phyloP scores from a whole-genome alignment of 345 rosid species.

The Crucihimalaya himalaica region DNA sequence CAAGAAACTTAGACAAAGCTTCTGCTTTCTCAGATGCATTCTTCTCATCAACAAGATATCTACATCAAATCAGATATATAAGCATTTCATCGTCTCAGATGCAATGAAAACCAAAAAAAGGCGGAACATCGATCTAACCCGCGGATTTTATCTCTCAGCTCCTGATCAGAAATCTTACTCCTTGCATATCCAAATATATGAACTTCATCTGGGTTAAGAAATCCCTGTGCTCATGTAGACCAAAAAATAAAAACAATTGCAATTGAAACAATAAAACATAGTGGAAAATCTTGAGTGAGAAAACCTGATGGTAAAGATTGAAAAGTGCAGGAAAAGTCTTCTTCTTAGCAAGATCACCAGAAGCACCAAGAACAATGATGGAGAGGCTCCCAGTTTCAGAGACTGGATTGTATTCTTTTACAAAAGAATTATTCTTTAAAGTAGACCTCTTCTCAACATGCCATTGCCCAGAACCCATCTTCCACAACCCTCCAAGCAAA shows the following conservation, averaged over 20 bases:
- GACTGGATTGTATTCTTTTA: constrained; percentile 43
- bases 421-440: constrained; percentile 48
- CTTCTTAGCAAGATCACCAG: constrained; percentile 98
- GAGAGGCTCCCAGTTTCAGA: constrained; percentile 82
- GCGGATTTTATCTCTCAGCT: constrained; percentile 62
- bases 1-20: constrained; percentile 60
- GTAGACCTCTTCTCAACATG: constrained; percentile 54
- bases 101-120: neutral
- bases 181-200: constrained; percentile 95
- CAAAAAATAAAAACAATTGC: neutral
- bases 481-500: neutral
- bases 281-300: neutral
- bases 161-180: constrained; percentile 79
- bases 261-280: neutral
- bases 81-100: neutral
- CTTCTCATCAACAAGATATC: constrained; percentile 64
- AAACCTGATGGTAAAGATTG: constrained; percentile 82
- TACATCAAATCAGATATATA: constrained; percentile 23
- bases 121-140: constrained; percentile 44
- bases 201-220: constrained; percentile 70
- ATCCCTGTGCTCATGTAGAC: constrained; percentile 53
- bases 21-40: constrained; percentile 46
- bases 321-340: constrained; percentile 96
- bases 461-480: constrained; percentile 60
- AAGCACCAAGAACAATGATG: constrained; percentile 85